phyloP scores from a whole-genome alignment of 1,284 basidiomycete genomes.

The Microbotryum violaceum region DNA sequence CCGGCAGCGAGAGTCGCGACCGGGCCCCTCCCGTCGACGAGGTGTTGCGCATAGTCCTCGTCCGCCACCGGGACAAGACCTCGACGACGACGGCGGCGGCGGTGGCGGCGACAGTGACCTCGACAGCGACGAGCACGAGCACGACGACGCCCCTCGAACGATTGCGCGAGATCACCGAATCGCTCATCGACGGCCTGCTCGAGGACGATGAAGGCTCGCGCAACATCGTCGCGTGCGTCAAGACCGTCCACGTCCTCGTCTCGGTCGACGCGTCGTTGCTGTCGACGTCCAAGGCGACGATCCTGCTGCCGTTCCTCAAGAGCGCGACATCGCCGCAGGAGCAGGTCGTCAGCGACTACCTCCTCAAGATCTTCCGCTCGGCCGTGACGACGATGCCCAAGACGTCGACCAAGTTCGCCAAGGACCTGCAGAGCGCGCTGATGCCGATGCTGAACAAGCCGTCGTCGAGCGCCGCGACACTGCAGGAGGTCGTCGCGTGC shows the following conservation, averaged over 20 bases:
- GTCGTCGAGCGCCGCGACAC: conserved; percentile 55
- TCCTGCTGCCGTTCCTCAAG: conserved; percentile 77
- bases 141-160: conserved; percentile 51
- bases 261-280: conserved; percentile 71
- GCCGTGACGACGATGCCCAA: conserved; percentile 81
- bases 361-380: conserved; percentile 77
- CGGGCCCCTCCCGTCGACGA: conserved; percentile 75
- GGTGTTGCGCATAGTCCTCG: conserved; percentile 56
- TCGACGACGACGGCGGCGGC: background rate
- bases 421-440: conserved; percentile 68
- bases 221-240: conserved; percentile 71
- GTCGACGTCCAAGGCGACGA: conserved; percentile 68
- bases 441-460: conserved; percentile 84
- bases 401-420: conserved; percentile 71
- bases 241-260: conserved; percentile 73
- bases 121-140: background rate
- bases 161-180: conserved; percentile 69
- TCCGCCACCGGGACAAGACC: background rate
- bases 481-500: conserved; percentile 86
- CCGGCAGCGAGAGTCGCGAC: conserved; percentile 64
- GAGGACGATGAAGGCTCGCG: conserved; percentile 66
- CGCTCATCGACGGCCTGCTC: conserved; percentile 74
- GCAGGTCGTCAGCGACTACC: conserved; percentile 66
- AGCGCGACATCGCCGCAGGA: conserved; percentile 74
- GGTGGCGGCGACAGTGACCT: background rate